phyloP scores from a whole-genome alignment of 805 yeast species.

The Vanderwaltozyma tropicalis region DNA sequence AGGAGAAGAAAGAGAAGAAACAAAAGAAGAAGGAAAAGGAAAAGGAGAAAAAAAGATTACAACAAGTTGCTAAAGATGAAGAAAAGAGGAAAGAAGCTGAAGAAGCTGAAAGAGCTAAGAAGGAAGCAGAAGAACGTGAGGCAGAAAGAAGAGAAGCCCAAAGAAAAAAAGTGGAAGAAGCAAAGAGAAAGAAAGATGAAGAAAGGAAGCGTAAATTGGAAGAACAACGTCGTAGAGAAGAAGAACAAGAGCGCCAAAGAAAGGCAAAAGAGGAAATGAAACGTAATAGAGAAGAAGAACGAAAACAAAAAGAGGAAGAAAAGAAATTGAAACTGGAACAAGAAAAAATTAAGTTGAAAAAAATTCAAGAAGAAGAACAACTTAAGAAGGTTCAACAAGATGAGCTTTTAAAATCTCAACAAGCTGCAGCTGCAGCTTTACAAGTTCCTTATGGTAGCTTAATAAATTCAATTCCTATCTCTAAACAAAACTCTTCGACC shows the following conservation, averaged over 20 bases:
- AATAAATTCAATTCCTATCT: not conserved
- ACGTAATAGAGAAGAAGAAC: conserved; percentile 31
- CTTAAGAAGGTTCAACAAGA: conserved; percentile 1
- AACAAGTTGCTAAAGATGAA: conserved; percentile 54
- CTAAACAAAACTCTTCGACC: conserved; percentile 1
- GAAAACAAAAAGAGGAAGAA: conserved; percentile 24
- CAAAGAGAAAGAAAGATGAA: conserved; percentile 30
- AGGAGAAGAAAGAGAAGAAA: conserved; percentile 57
- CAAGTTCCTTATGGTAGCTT: conserved; percentile 1
- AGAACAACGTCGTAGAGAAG: conserved; percentile 33
- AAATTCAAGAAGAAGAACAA: conserved; percentile 10
- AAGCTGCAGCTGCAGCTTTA: not conserved
- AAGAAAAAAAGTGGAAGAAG: conserved; percentile 33
- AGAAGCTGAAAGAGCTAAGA: conserved; percentile 40
- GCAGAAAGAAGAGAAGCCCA: conserved; percentile 32
- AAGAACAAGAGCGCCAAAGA: conserved; percentile 32
- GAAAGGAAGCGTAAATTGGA: conserved; percentile 32
- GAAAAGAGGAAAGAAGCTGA: conserved; percentile 47
- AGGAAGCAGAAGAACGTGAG: conserved; percentile 34
- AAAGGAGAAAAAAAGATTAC: conserved; percentile 55
- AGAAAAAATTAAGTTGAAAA: conserved; percentile 15
- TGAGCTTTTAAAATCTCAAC: not conserved
- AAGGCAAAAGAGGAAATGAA: conserved; percentile 32
- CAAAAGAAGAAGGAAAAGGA: conserved; percentile 56
- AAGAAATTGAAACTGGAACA: conserved; percentile 15